Evolutionary conservation across 2,329 filamentous ascomycete species (phyloP), one percentile per base, ranked within the genome.

Genomic region (Pseudogymnoascus sp.): DNA sequence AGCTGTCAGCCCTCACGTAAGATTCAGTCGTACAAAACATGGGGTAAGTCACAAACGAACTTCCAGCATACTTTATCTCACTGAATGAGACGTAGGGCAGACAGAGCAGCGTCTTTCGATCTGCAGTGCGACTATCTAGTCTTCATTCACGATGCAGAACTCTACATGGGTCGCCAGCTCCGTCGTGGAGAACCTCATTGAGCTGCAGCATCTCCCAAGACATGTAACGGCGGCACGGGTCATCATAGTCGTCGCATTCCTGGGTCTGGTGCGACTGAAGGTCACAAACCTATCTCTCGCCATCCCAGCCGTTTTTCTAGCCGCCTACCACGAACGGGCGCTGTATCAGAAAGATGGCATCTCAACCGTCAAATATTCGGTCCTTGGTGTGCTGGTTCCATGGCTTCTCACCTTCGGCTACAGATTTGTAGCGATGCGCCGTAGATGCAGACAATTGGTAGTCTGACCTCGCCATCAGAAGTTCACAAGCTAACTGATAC

Each of bases 321-420:
- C 46, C 25, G 25, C 46, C 7, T 53, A 31, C 8, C 46, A 53
- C 25, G 46, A 53, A 34, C 9, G 46, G 25, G 4, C 46, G 25
- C 25, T 53, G 25, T 12, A 53, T 25, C 46, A 53, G 25, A 53
- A 53, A 53, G 61, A 62, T 59, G 61, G 42, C n/a, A 37, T 56
- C 18, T 37, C 61, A 3, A 62, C 38, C 5, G 8, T 56, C 37
- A 62, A 25, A 56, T 62, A 62, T n/a, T 62, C 61, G 2, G 38
- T 62, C 9, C 28, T 62, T 21, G 61, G 40, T 2, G 2, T 62
- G n/a, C 9, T 62, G 38, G 16, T 62, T 25, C 61, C 61, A 62
- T 62, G 61, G 61, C 38, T 62, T 4, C 40, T 25, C n/a, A 62
- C 61, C 34, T 62, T 62, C 12, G 3, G 4, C 25, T 37, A 62